phyloP scores from a whole-genome alignment of 208 protist genomes.

The Crithidia expoeki region DNA sequence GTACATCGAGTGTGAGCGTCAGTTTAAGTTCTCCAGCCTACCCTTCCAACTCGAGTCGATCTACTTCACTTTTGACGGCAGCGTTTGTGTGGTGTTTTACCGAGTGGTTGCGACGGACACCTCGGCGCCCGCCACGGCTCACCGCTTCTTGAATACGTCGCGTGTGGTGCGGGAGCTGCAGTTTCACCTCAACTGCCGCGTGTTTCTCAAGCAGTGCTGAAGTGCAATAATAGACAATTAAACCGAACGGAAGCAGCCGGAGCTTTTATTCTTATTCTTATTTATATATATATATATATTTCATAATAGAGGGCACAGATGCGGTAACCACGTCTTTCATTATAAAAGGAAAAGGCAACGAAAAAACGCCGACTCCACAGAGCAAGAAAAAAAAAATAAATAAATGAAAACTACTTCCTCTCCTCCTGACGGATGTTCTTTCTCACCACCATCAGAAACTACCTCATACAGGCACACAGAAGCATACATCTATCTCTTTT shows the following conservation, averaged over 20 bases:
- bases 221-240: neutral
- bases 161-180: constrained; percentile 58
- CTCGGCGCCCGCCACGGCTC: neutral
- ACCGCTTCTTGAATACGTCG: constrained; percentile 40
- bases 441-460: constrained; percentile 2
- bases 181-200: constrained; percentile 52
- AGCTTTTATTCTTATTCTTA: too few relatives aligned
- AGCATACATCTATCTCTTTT: neutral
- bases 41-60: constrained; percentile 63
- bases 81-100: constrained; percentile 67
- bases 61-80: constrained; percentile 64
- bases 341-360: too few relatives aligned
- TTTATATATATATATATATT: too few relatives aligned
- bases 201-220: constrained; percentile 39
- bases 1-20: constrained; percentile 54
- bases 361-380: neutral
- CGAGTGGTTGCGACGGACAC: constrained; percentile 28
- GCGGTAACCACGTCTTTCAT: too few relatives aligned
- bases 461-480: constrained; percentile 22
- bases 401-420: neutral
- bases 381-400: constrained; percentile 1
- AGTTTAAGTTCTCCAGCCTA: constrained; percentile 67
- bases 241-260: neutral
- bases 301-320: too few relatives aligned
- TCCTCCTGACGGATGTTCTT: neutral